phyloP scores from a whole-genome alignment of 305 asterid species.

The Petunia hybrid region DNA sequence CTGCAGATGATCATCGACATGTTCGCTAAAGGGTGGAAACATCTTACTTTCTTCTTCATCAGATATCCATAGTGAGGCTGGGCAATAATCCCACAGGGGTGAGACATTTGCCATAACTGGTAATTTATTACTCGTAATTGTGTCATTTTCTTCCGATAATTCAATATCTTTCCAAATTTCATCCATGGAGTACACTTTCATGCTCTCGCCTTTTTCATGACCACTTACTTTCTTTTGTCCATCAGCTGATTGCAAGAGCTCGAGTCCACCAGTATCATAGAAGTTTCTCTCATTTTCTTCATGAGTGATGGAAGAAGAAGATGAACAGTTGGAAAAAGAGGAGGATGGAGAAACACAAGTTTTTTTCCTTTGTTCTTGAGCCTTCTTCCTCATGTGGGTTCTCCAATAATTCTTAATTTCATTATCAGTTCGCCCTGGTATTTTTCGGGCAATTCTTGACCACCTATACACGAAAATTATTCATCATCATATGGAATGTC shows the following conservation, averaged over 20 bases:
- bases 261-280: constrained; percentile 66
- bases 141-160: constrained; percentile 40
- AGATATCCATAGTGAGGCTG: constrained; percentile 34
- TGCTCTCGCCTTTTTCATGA: constrained; percentile 41
- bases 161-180: constrained; percentile 67
- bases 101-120: constrained; percentile 34
- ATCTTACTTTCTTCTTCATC: no score
- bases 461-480: constrained; percentile 53
- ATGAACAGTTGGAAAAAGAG: constrained; percentile 41
- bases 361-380: constrained; percentile 78
- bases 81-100: constrained; percentile 46
- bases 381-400: constrained; percentile 84
- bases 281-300: constrained; percentile 55
- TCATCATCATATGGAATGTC: no score
- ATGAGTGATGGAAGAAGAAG: constrained; percentile 18
- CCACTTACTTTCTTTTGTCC: constrained; percentile 23
- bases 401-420: constrained; percentile 96
- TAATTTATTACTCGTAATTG: constrained; percentile 19
- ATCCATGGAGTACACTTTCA: constrained; percentile 67
- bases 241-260: background rate
- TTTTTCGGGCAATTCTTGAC: constrained; percentile 87
- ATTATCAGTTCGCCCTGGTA: constrained; percentile 94
- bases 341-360: constrained; percentile 48
- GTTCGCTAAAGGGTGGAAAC: no score
- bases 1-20: no score